Evolutionary conservation across 2,329 filamentous ascomycete genomes (phyloP), one percentile per base, ranked within the genome.

Genomic region (Penicillium sp.): DNA sequence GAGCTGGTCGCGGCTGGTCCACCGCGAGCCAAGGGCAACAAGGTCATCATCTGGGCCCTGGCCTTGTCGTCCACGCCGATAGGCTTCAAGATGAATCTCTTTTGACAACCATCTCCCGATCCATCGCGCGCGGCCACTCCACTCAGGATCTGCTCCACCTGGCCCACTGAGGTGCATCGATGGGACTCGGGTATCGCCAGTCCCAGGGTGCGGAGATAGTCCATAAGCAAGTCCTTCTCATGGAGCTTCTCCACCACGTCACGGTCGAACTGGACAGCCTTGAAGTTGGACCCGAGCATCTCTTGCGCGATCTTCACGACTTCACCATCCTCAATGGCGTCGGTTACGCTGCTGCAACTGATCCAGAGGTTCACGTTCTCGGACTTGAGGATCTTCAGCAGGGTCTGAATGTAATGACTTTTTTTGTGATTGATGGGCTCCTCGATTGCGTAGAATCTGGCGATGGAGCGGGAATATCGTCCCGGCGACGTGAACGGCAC

Each of bases 31-130:
- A 37, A 27, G 27, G 42, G 42, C 6, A 44, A 33, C 13, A 44
- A 27, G n/a, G 42, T 44, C 42, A 44, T 44, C 42, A 44, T 44
- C 24, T 44, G 42, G 7, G 13, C 32, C 42, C 42, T 44, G 29
- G 42, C 42, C 35, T 12, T 44, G 26, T 44, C 32, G n/a, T 44
- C 42, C 42, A 44, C 32, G 4, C 42, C 42, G 33, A 44, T 44
- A n/a, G 42, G 42, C 28, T 44, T 44, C 33, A 44, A 13, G 26
- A 44, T 44, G 42, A 44, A 44, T 32, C 32, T n/a, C 27, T 28
- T 44, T 8, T 26, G 13, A 24, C 24, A 4, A 5, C 26, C 4
- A 3, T 26, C 26, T 18, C 13, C 7, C 1, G 11, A 11, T 4
- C 12, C 37, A 26, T 39, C 37, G 37, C 11, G 9, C 12, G 37